Evolutionary conservation across 2,329 filamentous ascomycete genomes (phyloP).

Genomic region (Zalaria obscura): DNA sequence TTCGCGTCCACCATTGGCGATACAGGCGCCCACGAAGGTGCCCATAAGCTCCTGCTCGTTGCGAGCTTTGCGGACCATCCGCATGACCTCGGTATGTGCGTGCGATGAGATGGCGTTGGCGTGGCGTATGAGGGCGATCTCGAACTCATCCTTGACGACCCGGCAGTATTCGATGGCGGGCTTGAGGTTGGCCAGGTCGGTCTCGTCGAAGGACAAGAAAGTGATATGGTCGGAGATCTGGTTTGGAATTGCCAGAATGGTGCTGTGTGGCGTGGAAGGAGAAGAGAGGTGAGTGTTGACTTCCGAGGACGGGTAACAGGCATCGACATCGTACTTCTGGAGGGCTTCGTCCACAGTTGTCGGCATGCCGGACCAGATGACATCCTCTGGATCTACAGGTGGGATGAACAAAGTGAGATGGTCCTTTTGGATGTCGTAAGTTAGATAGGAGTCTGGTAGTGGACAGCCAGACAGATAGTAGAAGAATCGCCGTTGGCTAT

Average conservation of each 20-base stretch:
- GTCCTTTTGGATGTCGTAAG: conserved; percentile 63
- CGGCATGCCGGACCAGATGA: conserved; percentile 88
- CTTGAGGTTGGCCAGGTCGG: conserved; percentile 43
- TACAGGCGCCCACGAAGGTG: conserved; percentile 61
- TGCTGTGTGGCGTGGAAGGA: conserved; percentile 29
- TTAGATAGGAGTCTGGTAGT: conserved; percentile 64
- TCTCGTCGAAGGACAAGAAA: conserved; percentile 55
- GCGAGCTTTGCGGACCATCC: conserved; percentile 43
- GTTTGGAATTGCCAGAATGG: conserved; percentile 60
- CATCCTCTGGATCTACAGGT: conserved; percentile 69
- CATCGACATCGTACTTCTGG: conserved; percentile 24
- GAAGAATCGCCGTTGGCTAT: conserved; percentile 77
- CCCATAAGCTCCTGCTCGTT: conserved; percentile 79
- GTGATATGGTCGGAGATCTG: conserved; percentile 60
- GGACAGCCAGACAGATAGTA: conserved; percentile 86
- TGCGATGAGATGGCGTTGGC: conserved; percentile 68
- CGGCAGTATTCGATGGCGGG: conserved; percentile 64
- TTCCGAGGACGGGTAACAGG: conserved; percentile 28
- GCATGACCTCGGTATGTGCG: conserved; percentile 62
- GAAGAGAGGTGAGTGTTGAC: conserved; percentile 53
- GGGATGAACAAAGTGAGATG: conserved; percentile 83
- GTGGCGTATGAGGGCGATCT: conserved; percentile 65
- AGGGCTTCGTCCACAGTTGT: conserved; percentile 62
- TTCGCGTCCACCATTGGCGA: conserved; percentile 60
- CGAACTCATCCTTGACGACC: conserved; percentile 73